These are phyloP conservation scores for Syzygium jambos DNA, from an alignment of 345 rosid species.

Conservation along the genomic window DNA sequence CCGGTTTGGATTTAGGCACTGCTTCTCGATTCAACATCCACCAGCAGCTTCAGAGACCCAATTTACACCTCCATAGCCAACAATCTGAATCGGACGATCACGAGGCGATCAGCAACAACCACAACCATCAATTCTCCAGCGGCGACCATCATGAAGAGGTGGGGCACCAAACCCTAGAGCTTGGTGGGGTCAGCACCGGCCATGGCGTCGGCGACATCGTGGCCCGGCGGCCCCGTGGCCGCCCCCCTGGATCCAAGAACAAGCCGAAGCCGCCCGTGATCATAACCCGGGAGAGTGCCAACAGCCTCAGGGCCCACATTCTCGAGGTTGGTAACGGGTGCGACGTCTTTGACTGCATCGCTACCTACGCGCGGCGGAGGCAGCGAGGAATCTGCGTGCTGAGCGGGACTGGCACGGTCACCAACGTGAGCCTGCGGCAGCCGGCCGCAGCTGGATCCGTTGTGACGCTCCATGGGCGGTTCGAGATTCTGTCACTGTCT, in stretches of 20 bases:
- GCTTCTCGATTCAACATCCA: slow-evolving; percentile 43
- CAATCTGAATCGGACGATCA: slow-evolving; percentile 39
- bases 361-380: slow-evolving; percentile 79
- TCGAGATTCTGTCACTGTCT: slow-evolving; percentile 83
- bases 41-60: slow-evolving; percentile 53
- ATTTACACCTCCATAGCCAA: slow-evolving; percentile 9
- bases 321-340: slow-evolving; percentile 86
- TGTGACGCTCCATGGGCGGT: slow-evolving; percentile 76
- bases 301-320: slow-evolving; percentile 98
- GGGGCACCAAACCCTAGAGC: slow-evolving; percentile 34
- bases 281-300: slow-evolving; percentile 90
- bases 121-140: slow-evolving; percentile 3
- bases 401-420: slow-evolving; percentile 88
- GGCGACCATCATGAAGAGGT: slow-evolving; percentile 23
- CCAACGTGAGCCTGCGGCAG: slow-evolving; percentile 87
- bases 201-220: slow-evolving; percentile 16
- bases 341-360: slow-evolving; percentile 82
- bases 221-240: slow-evolving; percentile 78
- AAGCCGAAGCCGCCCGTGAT: slow-evolving; percentile 88
- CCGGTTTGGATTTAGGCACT: slow-evolving; percentile 62
- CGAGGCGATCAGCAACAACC: neutral
- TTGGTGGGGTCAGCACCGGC: slow-evolving; percentile 21
- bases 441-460: slow-evolving; percentile 76
- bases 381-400: slow-evolving; percentile 91
- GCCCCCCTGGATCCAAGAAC: slow-evolving; percentile 95